A percentile compares a stretch with the other conserved stretches of the same genome.
These are phyloP conservation scores for Lasiodiplodia sp. DNA, from an alignment of 2,329 filamentous ascomycete genomes.

Conservation along the genomic window DNA sequence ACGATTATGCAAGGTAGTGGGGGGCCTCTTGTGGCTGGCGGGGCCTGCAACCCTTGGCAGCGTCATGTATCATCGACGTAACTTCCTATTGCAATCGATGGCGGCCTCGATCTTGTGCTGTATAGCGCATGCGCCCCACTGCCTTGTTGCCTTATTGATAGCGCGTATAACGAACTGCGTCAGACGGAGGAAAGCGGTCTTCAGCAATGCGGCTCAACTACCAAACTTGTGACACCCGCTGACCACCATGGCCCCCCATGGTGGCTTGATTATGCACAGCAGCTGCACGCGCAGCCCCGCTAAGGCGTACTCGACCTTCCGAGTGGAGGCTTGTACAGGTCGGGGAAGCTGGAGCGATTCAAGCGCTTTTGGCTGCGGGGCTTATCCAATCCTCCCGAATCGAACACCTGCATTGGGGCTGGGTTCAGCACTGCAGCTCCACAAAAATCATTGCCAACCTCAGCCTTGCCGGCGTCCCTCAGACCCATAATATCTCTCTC, in stretches of 20 bases:
- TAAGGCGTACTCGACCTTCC: not conserved
- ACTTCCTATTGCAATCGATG: not conserved
- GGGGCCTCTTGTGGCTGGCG: not conserved
- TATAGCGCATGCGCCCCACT: not conserved
- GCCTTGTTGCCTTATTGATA: not conserved
- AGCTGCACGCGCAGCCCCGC: not conserved
- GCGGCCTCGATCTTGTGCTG: not conserved
- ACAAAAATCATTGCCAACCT: not conserved
- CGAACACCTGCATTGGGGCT: not conserved
- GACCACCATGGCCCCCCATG: not conserved
- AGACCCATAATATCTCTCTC: too few species aligned
- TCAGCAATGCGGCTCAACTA: not conserved
- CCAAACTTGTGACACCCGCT: not conserved
- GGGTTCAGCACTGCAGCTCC: not conserved
- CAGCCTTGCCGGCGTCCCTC: not conserved
- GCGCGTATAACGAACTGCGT: not conserved
- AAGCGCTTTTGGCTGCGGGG: not conserved
- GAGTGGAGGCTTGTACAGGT: not conserved
- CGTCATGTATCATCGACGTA: not conserved
- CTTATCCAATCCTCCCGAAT: not conserved
- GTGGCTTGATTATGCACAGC: not conserved
- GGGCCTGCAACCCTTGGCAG: not conserved
- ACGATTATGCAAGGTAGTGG: constrained; percentile 9
- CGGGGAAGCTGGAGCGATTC: not conserved
- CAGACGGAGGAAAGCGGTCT: not conserved